Evolutionary conservation across 2,329 filamentous ascomycete species (phyloP).

Genomic region (Neofusicoccum parvum): DNA sequence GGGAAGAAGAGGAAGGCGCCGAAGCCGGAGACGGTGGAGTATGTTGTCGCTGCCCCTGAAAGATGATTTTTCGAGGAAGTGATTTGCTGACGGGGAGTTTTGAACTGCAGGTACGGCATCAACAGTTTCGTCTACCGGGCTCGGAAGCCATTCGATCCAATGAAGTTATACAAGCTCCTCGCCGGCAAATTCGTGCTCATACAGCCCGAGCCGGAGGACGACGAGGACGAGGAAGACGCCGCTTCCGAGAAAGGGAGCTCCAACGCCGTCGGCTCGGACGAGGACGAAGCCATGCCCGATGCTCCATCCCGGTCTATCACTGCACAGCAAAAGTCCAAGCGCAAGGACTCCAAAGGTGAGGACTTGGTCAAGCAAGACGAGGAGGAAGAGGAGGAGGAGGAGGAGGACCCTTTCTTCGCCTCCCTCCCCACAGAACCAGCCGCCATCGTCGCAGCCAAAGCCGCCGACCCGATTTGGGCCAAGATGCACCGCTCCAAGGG

Average conservation of each 20-base stretch:
- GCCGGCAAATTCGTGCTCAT: constrained; percentile 49
- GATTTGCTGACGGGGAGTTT: not conserved
- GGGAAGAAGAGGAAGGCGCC: constrained; percentile 60
- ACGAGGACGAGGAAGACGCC: constrained; percentile 32
- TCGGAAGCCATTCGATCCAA: constrained; percentile 47
- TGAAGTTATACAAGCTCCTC: constrained; percentile 43
- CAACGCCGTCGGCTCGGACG: constrained; percentile 11
- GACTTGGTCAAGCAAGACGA: constrained; percentile 31
- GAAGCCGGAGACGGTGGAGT: constrained; percentile 71
- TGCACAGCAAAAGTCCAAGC: not conserved
- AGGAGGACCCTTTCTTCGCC: constrained; percentile 30
- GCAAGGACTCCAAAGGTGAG: constrained; percentile 6
- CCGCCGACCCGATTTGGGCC: constrained; percentile 54
- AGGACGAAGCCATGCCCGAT: constrained; percentile 25
- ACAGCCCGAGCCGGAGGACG: constrained; percentile 40
- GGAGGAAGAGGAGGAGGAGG: constrained; percentile 27
- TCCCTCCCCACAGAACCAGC: constrained; percentile 21
- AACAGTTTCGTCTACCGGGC: constrained; percentile 70
- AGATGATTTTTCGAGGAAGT: not conserved
- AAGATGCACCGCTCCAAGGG: constrained; percentile 66
- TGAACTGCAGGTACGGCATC: constrained; percentile 59
- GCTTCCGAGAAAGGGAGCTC: not conserved
- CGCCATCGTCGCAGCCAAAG: constrained; percentile 58
- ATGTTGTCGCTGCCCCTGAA: constrained; percentile 25
- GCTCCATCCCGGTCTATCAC: not conserved